Evolutionary conservation across 345 rosid genomes (phyloP).

Genomic region (Eucalyptus caleyi): DNA sequence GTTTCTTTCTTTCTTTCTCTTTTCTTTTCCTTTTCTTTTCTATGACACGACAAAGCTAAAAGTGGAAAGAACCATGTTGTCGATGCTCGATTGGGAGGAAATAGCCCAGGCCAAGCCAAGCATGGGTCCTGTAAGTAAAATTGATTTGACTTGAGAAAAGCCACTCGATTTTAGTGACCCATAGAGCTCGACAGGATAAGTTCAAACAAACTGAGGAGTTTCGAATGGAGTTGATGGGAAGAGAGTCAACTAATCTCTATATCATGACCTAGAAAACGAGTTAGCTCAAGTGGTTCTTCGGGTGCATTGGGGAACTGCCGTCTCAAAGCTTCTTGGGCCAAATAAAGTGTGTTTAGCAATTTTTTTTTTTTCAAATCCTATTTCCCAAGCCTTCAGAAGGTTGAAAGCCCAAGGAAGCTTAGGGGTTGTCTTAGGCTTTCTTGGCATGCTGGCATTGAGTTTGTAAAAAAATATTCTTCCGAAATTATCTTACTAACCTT

Average conservation of each 20-base stretch:
- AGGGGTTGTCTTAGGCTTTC: no score
- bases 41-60: background rate
- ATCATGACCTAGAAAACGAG: background rate
- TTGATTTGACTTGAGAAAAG: background rate
- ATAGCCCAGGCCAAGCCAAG: background rate
- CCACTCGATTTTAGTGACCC: background rate
- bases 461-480: no score
- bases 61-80: background rate
- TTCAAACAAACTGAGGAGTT: background rate
- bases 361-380: no score
- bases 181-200: background rate
- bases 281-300: background rate
- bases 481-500: no score
- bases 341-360: no score
- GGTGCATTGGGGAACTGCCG: no score
- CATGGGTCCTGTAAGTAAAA: background rate
- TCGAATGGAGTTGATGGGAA: background rate
- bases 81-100: background rate
- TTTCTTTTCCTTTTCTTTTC: background rate
- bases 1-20: background rate
- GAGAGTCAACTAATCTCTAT: background rate
- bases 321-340: no score
- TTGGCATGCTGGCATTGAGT: no score
- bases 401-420: no score
- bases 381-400: no score